Percentiles rank a stretch among this genome's conserved stretches.
Conservation (phyloP, 768 basidiomycete genomes). For the Kwoniella europaea region DNA sequence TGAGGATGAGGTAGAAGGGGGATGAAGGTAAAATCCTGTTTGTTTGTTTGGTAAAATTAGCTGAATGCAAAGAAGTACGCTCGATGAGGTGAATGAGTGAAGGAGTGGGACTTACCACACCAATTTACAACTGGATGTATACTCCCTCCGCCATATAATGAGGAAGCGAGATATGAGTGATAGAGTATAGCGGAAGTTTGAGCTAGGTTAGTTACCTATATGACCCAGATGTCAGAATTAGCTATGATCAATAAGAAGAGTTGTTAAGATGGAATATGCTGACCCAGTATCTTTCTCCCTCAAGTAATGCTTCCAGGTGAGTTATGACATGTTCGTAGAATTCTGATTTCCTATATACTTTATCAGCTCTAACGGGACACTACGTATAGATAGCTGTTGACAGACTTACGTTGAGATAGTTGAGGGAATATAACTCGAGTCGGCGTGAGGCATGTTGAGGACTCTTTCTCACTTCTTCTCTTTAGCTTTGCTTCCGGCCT, state of each 20-base stretch:
- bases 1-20: constrained; percentile 24
- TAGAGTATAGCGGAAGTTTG: constrained; percentile 83
- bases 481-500: neutral
- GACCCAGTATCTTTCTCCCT: constrained; percentile 79
- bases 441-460: constrained; percentile 77
- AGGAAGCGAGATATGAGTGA: constrained; percentile 73
- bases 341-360: constrained; percentile 64
- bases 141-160: constrained; percentile 65
- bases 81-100: neutral
- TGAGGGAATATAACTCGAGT: constrained; percentile 72
- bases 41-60: neutral
- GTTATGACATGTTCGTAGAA: constrained; percentile 79
- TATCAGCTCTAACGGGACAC: neutral
- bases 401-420: constrained; percentile 64
- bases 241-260: neutral
- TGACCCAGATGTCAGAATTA: neutral
- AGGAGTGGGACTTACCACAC: constrained; percentile 72
- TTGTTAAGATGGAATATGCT: constrained; percentile 31
- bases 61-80: no score
- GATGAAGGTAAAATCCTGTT: constrained; percentile 82
- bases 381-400: neutral
- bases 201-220: constrained; percentile 80
- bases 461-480: neutral
- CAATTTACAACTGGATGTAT: constrained; percentile 79
- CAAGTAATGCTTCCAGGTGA: constrained; percentile 69